Percentiles rank a stretch among this genome's conserved stretches.
Evolutionary conservation across 108 stramenopile genomes (phyloP).

Genomic region (Seminavis robusta): DNA sequence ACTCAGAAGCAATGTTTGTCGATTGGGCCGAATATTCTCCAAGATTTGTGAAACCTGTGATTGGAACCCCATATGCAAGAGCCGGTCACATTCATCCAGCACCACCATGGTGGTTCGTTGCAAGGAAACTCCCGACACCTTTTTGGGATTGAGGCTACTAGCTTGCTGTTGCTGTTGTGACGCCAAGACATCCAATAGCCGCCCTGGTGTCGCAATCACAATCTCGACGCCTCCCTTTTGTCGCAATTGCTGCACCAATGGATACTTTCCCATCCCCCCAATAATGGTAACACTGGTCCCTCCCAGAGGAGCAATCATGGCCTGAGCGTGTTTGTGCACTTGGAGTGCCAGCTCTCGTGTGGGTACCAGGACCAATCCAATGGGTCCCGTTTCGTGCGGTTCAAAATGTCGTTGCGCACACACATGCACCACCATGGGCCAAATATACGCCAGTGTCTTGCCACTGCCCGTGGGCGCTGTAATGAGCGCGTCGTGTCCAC

Average conservation of each 20-base stretch:
- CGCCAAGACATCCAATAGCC: slow-evolving; percentile 90
- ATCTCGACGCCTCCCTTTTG: slow-evolving; percentile 53
- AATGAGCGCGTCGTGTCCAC: slow-evolving; percentile 64
- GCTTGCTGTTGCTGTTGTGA: slow-evolving; percentile 41
- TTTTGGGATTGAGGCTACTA: slow-evolving; percentile 32
- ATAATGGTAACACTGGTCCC: slow-evolving; percentile 50
- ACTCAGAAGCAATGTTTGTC: slow-evolving; percentile 71
- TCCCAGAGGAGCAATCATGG: slow-evolving; percentile 30
- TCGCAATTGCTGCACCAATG: slow-evolving; percentile 60
- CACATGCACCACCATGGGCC: slow-evolving; percentile 82
- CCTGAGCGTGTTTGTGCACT: slow-evolving; percentile 63
- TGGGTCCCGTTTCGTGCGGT: slow-evolving; percentile 8
- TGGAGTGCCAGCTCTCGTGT: slow-evolving; percentile 95
- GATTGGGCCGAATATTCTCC: slow-evolving; percentile 68
- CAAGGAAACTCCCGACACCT: neutral
- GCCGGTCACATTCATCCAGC: slow-evolving; percentile 94
- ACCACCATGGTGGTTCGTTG: slow-evolving; percentile 71
- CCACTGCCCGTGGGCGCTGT: slow-evolving; percentile 87
- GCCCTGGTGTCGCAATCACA: slow-evolving; percentile 94
- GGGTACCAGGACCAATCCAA: slow-evolving; percentile 77
- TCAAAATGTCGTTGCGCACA: neutral
- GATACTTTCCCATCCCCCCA: slow-evolving; percentile 72
- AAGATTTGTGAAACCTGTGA: slow-evolving; percentile 80
- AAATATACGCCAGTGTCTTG: slow-evolving; percentile 91
- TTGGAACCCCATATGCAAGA: slow-evolving; percentile 90